Conservation (phyloP, 768 basidiomycete genomes). For the Botryobasidium botryosum region DNA sequence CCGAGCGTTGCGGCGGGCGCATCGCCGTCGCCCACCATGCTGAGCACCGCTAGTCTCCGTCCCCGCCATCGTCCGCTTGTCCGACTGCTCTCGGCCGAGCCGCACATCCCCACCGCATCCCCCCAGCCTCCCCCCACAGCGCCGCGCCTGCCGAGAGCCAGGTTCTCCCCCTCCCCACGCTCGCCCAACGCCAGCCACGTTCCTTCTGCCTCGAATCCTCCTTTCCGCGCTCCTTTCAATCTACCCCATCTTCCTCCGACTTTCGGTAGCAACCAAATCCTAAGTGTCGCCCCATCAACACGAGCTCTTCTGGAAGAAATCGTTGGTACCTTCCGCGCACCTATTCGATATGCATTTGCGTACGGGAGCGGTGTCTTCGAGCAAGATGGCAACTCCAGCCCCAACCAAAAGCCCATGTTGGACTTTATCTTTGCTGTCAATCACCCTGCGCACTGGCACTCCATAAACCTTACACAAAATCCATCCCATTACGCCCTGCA, state of each 20-base stretch:
- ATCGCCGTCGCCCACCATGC: too few species aligned
- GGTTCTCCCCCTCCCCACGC: too few species aligned
- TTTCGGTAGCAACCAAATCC: conserved; percentile 68
- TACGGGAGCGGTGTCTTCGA: conserved; percentile 95
- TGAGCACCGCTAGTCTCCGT: too few species aligned
- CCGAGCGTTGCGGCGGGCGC: too few species aligned
- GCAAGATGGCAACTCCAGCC: conserved; percentile 54
- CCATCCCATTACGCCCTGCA: conserved; percentile 84
- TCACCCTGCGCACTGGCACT: conserved; percentile 85
- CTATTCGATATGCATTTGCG: conserved; percentile 92
- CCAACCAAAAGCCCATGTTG: conserved; percentile 51
- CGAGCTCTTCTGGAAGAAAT: conserved; percentile 67
- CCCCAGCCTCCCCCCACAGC: too few species aligned
- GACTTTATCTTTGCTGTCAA: conserved; percentile 97
- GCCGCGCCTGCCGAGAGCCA: too few species aligned
- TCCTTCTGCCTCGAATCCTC: too few species aligned
- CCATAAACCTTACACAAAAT: conserved; percentile 83
- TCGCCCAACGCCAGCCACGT: too few species aligned
- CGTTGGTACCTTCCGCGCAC: conserved; percentile 66
- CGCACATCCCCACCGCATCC: too few species aligned
- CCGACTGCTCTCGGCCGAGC: too few species aligned
- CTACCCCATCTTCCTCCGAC: conserved; percentile 7
- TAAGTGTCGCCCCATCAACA: conserved; percentile 63
- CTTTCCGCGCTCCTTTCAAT: conserved; percentile 4
- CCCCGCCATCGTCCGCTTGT: too few species aligned